phyloP scores from a whole-genome alignment of 179 eudicot genomes.

The Pouteria campechiana region DNA sequence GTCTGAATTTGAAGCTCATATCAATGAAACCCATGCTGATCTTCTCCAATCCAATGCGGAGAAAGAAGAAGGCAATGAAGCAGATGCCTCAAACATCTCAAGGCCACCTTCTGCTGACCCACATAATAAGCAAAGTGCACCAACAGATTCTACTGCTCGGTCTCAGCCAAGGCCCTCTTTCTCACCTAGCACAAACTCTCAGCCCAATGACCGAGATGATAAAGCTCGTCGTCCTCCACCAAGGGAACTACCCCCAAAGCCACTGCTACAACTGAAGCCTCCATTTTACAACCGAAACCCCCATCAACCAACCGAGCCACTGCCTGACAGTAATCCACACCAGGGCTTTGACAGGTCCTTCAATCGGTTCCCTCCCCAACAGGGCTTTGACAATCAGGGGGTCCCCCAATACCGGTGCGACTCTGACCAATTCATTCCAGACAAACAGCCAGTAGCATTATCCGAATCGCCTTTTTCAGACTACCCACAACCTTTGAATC shows the following conservation, averaged over 20 bases:
- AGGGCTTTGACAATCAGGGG: constrained; percentile 24
- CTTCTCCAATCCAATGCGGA: constrained; percentile 46
- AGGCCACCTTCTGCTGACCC: no score
- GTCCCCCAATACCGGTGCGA: constrained; percentile 28
- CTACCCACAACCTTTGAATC: constrained; percentile 25
- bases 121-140: no score
- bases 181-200: constrained; percentile 42
- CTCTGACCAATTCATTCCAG: constrained; percentile 25
- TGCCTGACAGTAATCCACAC: constrained; percentile 18
- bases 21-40: constrained; percentile 47
- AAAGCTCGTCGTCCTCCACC: constrained; percentile 31
- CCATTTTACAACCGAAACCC: constrained; percentile 37
- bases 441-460: constrained; percentile 27
- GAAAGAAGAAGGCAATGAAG: constrained; percentile 48
- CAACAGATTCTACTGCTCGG: constrained; percentile 62
- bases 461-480: constrained; percentile 23
- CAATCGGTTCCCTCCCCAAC: constrained; percentile 29
- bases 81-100: constrained; percentile 39
- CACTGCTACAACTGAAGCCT: constrained; percentile 36
- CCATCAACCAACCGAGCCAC: constrained; percentile 26
- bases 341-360: constrained; percentile 28
- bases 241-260: constrained; percentile 46
- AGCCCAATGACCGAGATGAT: constrained; percentile 48
- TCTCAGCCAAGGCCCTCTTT: constrained; percentile 44
- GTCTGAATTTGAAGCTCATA: constrained; percentile 73